Evolutionary conservation across 768 basidiomycete genomes (phyloP), one percentile per base, ranked within the genome.

Genomic region (Podaxis sp.): DNA sequence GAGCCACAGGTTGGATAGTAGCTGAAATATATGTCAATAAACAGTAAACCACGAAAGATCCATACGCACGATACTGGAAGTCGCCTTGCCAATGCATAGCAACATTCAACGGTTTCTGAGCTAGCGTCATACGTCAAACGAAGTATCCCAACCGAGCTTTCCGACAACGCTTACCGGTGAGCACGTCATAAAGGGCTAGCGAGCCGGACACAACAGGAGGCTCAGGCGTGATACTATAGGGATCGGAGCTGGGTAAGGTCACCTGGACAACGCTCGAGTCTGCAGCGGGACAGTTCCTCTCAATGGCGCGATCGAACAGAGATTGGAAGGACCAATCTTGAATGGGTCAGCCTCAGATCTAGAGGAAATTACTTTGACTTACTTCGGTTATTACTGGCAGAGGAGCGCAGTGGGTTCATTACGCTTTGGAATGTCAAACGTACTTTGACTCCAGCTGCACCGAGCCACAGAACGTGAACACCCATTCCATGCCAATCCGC

Each of bases 401-500:
- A 79, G 24, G 70, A 69, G 38, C 91, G 82, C 27, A 95, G 77
- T 15, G 95, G 89, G 71, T 98, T 88, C 13, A 86, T 81, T 4
- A 98, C 89, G 15, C 87, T 83, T 70, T 94, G 93, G 63, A 89
- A 86, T 2, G 81, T 81, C 57, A 96, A 73, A 64, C 80, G 77
- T 38, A 93, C 80, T 70, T 90, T 85, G 22, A 94, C 78, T 15
- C 85, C 88, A 37, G 72, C 73, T 5, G 77, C 77, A 47, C 80
- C 76, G 22, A 77, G 79, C 79, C 87, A 92, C 24, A 81, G 72
- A 2, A 93, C 91, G 71, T 94, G 89, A 1, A 96, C 77, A 8
- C 88, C 85, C 70, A 98, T 84, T 0, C 92, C 91, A 69, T 96
- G 94, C 91, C 93, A 97, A 67, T 94, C 89, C 3, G 93, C 91